A percentile compares a stretch with the other conserved stretches of the same genome.
These are phyloP conservation scores for Suillus brevipes DNA, from an alignment of 768 basidiomycete species.

Conservation along the genomic window DNA sequence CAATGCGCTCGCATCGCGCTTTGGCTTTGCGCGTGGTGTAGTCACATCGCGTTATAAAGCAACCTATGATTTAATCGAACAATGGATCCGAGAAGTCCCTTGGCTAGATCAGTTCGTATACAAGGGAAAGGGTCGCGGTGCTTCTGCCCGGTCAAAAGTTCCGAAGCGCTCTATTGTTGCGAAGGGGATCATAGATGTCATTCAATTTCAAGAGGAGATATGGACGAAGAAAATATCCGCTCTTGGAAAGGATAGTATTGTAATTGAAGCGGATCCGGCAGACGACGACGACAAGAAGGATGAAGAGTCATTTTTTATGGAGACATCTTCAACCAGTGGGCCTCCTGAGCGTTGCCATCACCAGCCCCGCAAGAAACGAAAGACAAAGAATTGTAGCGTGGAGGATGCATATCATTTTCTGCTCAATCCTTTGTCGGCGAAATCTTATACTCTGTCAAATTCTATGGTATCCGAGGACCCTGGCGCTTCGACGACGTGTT, in stretches of 20 bases:
- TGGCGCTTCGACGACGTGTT: slow-evolving; percentile 3
- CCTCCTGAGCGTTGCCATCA: neutral
- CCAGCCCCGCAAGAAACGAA: slow-evolving; percentile 33
- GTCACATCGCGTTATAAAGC: slow-evolving; percentile 71
- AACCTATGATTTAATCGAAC: slow-evolving; percentile 58
- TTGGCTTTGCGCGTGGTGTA: slow-evolving; percentile 49
- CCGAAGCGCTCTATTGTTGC: slow-evolving; percentile 67
- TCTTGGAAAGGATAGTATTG: slow-evolving; percentile 36
- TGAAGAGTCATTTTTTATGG: slow-evolving; percentile 10
- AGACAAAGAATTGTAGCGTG: slow-evolving; percentile 33
- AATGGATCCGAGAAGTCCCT: slow-evolving; percentile 64
- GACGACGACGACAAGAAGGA: slow-evolving; percentile 34
- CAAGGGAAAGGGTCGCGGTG: slow-evolving; percentile 32
- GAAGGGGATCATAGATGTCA: slow-evolving; percentile 65
- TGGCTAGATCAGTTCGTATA: slow-evolving; percentile 65
- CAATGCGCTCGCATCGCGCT: slow-evolving; percentile 52
- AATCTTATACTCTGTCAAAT: slow-evolving; percentile 2
- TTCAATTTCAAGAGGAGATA: slow-evolving; percentile 67
- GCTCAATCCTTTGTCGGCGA: slow-evolving; percentile 49
- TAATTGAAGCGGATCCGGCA: slow-evolving; percentile 37
- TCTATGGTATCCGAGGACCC: slow-evolving; percentile 1
- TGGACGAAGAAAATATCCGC: slow-evolving; percentile 44
- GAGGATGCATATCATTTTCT: slow-evolving; percentile 55
- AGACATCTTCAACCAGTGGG: neutral
- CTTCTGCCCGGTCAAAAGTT: slow-evolving; percentile 55